phyloP scores from a whole-genome alignment of 202 grass and related monocot genomes.

The Panicum virgatum region DNA sequence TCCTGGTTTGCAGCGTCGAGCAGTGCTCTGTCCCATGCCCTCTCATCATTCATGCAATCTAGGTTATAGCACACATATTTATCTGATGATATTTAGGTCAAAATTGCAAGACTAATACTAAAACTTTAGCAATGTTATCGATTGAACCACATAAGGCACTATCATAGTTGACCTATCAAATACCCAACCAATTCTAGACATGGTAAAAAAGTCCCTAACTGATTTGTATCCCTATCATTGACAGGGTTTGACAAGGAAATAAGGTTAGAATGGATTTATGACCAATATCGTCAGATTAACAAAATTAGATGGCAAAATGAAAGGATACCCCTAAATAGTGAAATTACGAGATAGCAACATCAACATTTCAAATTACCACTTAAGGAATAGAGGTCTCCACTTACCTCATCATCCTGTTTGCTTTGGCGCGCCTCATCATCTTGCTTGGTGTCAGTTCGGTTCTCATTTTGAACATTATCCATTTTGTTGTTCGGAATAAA shows the following conservation, averaged over 20 bases:
- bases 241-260: background rate
- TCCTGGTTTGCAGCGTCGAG: background rate
- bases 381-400: background rate
- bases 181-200: background rate
- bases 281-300: background rate
- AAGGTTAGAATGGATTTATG: background rate
- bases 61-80: background rate
- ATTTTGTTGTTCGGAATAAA: conserved; percentile 41
- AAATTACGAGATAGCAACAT: background rate
- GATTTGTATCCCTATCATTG: background rate
- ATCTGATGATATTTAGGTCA: background rate
- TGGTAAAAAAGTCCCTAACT: conserved; percentile 1
- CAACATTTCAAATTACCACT: background rate
- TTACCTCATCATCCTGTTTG: conserved; percentile 79
- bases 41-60: background rate
- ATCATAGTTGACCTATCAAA: conserved; percentile 6
- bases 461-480: conserved; percentile 72
- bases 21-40: background rate
- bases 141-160: background rate
- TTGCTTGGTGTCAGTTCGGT: conserved; percentile 48
- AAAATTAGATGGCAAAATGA: background rate
- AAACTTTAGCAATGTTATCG: background rate
- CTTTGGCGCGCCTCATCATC: conserved; percentile 57
- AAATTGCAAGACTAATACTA: background rate
- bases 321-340: background rate